Conservation (phyloP, 768 basidiomycete species). For the Gymnopilus junonius region DNA sequence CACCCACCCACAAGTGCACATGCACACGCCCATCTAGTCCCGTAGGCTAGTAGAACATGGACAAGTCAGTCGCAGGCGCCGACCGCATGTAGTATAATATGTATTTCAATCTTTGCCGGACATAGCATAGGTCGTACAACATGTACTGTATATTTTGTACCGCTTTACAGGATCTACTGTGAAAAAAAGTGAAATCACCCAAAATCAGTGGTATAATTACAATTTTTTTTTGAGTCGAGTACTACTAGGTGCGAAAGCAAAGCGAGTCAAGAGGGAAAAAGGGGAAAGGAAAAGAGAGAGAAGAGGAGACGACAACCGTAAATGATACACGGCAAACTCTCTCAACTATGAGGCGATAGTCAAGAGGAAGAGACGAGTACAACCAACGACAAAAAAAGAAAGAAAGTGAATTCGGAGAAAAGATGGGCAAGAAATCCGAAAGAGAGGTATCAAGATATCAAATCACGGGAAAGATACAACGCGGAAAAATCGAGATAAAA, state of each 20-base stretch:
- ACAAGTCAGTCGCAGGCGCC: too few species aligned
- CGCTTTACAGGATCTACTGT: too few species aligned
- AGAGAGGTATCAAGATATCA: not conserved
- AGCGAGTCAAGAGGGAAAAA: not conserved
- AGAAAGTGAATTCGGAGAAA: too few species aligned
- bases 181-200: not conserved
- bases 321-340: not conserved
- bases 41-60: too few species aligned
- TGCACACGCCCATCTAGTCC: too few species aligned
- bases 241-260: not conserved
- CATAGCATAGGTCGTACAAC: too few species aligned
- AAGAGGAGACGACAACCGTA: not conserved
- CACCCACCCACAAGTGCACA: too few species aligned
- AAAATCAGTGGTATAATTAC: not conserved
- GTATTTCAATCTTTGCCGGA: too few species aligned
- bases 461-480: not conserved
- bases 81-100: too few species aligned
- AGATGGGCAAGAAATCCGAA: not conserved
- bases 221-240: not conserved
- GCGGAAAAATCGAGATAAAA: too few species aligned
- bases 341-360: not conserved
- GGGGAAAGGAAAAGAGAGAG: not conserved
- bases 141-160: too few species aligned
- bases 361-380: not conserved
- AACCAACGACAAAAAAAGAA: not conserved